Evolutionary conservation across 2,329 filamentous ascomycete genomes (phyloP).

Genomic region (Coniochaeta sp.): DNA sequence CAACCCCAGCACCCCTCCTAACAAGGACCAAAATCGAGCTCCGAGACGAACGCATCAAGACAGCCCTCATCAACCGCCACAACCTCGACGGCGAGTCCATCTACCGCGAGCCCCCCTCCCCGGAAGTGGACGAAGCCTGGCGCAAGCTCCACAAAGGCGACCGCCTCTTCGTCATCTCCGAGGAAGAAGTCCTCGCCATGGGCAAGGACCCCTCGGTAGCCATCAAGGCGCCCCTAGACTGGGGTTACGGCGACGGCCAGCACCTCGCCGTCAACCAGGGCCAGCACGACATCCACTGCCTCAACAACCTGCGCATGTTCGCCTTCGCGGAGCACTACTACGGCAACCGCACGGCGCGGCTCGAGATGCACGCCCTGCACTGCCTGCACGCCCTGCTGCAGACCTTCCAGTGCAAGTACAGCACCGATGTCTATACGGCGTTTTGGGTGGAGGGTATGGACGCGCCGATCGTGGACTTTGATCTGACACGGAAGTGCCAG

Average conservation of each 20-base stretch:
- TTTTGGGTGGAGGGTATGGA: neutral
- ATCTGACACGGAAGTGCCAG: neutral
- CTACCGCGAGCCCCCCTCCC: neutral
- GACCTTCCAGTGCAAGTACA: constrained; percentile 1
- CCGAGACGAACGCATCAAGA: neutral
- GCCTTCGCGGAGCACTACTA: neutral
- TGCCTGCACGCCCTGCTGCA: neutral
- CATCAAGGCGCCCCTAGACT: neutral
- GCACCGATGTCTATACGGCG: neutral
- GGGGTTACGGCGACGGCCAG: neutral
- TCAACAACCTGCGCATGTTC: constrained; percentile 1
- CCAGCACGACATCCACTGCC: neutral
- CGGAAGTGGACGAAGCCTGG: neutral
- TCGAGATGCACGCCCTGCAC: neutral
- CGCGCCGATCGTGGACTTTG: neutral
- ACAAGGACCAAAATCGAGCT: neutral
- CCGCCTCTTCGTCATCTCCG: neutral
- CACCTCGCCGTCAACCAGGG: neutral
- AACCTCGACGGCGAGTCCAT: neutral
- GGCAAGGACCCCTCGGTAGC: neutral
- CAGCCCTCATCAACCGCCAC: neutral
- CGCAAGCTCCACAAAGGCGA: neutral
- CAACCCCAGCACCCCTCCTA: neutral
- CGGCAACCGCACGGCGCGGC: neutral
- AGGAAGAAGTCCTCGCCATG: neutral